phyloP scores from a whole-genome alignment of 176 grass and related monocot species.

The Triticum turgidum region DNA sequence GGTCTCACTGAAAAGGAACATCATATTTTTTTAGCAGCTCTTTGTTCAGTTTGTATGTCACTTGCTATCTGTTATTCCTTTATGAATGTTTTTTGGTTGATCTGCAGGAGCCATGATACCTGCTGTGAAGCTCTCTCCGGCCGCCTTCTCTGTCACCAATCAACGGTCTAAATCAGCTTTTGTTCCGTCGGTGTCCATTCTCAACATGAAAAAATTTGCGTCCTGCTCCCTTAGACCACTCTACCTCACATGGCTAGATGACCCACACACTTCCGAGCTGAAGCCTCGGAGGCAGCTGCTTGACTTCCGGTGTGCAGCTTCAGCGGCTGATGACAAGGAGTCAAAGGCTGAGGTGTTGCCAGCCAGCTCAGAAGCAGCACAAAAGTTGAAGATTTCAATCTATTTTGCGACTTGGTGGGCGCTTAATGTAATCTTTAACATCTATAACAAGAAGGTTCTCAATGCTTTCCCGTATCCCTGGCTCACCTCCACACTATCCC shows the following conservation, averaged over 20 bases:
- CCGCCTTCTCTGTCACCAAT: constrained; percentile 27
- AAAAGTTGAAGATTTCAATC: constrained; percentile 76
- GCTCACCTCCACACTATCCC: constrained; percentile 86
- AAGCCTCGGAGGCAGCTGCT: constrained; percentile 42
- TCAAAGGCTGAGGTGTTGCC: constrained; percentile 38
- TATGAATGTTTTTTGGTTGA: constrained; percentile 23
- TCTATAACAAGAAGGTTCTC: constrained; percentile 96
- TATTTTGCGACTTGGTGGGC: constrained; percentile 98
- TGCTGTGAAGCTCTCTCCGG: constrained; percentile 35
- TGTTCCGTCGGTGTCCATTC: constrained; percentile 28
- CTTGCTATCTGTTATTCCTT: constrained; percentile 21
- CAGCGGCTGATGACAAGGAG: constrained; percentile 59
- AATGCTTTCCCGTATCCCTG: constrained; percentile 95
- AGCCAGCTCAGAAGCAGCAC: constrained; percentile 32
- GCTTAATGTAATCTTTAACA: constrained; percentile 96
- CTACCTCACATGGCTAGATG: constrained; percentile 50
- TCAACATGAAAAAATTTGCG: constrained; percentile 36
- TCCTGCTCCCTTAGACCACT: constrained; percentile 63
- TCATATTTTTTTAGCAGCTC: not conserved
- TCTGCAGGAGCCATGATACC: constrained; percentile 57
- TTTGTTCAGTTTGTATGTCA: constrained; percentile 3
- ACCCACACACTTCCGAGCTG: not conserved
- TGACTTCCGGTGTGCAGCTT: constrained; percentile 44
- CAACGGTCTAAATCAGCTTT: constrained; percentile 37
- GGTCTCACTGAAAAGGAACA: not conserved